These are phyloP conservation scores for Colletotrichum australisinense DNA, from an alignment of 2,329 filamentous ascomycete genomes.

Conservation along the genomic window DNA sequence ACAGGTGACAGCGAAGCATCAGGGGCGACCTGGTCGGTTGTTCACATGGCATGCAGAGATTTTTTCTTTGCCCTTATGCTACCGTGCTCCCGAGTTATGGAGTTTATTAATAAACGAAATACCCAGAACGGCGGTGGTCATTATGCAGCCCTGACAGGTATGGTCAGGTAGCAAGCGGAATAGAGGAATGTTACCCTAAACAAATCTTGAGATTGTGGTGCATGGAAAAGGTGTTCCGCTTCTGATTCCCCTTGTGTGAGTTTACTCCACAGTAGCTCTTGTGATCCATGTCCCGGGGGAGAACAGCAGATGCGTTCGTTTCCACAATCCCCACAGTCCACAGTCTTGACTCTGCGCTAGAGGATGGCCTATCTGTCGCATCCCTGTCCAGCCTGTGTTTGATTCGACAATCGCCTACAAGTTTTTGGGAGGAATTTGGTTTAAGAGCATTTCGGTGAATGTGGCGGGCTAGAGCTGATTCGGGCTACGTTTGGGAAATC, in stretches of 20 bases:
- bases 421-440: conserved; percentile 2
- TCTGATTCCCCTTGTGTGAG: neutral
- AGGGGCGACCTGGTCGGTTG: conserved; percentile 1
- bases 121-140: neutral
- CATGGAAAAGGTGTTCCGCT: conserved; percentile 12
- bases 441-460: neutral
- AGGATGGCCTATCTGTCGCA: neutral
- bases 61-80: neutral
- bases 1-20: conserved; percentile 15
- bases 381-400: neutral
- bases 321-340: conserved; percentile 31
- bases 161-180: neutral
- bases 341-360: conserved; percentile 33
- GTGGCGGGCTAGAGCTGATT: conserved; percentile 10
- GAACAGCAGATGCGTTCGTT: neutral
- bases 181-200: neutral
- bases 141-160: neutral
- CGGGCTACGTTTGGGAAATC: neutral
- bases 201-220: neutral
- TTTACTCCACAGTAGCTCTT: conserved; percentile 31
- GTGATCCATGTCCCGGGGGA: conserved; percentile 13
- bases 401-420: neutral
- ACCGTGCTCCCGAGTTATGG: neutral
- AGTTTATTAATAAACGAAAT: neutral
- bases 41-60: conserved; percentile 15